Percentiles rank a stretch among this genome's conserved stretches.
These are phyloP conservation scores for Naegleria gruberi DNA, from an alignment of 208 protist genomes.

Conservation along the genomic window DNA sequence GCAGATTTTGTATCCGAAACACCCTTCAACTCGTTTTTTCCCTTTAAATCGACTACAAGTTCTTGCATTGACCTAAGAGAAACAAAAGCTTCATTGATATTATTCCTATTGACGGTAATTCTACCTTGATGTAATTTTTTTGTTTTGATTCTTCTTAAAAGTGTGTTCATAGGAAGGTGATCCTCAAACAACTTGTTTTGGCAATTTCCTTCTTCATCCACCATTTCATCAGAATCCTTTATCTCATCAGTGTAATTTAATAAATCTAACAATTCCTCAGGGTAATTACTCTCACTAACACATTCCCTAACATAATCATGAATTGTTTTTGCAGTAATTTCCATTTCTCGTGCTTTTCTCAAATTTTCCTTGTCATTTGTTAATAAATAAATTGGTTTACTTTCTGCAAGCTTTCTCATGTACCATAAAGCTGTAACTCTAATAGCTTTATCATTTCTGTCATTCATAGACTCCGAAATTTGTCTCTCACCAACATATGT, in stretches of 20 bases:
- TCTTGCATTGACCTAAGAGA: neutral
- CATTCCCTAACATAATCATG: neutral
- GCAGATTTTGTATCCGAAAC: neutral
- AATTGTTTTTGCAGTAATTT: conserved; percentile 10
- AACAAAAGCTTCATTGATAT: neutral
- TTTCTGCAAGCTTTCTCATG: conserved; percentile 47
- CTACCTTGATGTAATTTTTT: neutral
- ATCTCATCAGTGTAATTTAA: conserved; percentile 5
- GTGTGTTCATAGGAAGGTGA: neutral
- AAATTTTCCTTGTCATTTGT: conserved; percentile 33
- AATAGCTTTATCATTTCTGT: conserved; percentile 77
- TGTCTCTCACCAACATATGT: conserved; percentile 56
- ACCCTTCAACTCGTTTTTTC: neutral
- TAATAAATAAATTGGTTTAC: conserved; percentile 26
- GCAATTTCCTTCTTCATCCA: neutral
- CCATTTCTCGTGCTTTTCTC: neutral
- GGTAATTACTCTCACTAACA: neutral
- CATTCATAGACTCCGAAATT: conserved; percentile 62
- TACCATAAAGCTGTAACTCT: conserved; percentile 72
- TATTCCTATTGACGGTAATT: neutral
- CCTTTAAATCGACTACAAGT: neutral
- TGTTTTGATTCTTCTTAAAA: neutral
- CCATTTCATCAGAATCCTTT: neutral
- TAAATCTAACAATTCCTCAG: neutral
- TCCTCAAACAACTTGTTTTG: neutral